These are phyloP conservation scores for Cryptococcus sp. DNA, from an alignment of 1,284 basidiomycete species.

Conservation along the genomic window DNA sequence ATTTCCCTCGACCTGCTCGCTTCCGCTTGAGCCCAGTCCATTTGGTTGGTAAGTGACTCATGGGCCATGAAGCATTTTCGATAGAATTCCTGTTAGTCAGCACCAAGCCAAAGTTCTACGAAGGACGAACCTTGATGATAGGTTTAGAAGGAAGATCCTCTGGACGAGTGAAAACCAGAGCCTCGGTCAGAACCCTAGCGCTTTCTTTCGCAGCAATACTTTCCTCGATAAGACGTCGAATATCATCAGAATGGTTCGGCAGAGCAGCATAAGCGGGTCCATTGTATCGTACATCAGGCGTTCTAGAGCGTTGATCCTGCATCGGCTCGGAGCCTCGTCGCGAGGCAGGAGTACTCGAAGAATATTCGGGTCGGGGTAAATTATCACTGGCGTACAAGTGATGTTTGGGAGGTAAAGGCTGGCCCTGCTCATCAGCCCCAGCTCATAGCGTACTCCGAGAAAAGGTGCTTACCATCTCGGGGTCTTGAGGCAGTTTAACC, in stretches of 20 bases:
- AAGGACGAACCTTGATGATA: slow-evolving; percentile 36
- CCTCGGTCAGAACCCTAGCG: slow-evolving; percentile 37
- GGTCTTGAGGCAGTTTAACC: slow-evolving; percentile 41
- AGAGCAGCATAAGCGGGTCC: slow-evolving; percentile 28
- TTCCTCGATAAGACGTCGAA: slow-evolving; percentile 36
- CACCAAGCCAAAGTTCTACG: slow-evolving; percentile 4
- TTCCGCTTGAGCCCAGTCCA: slow-evolving; percentile 50
- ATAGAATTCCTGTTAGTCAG: slow-evolving; percentile 45
- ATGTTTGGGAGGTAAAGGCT: slow-evolving; percentile 36
- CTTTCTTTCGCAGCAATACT: slow-evolving; percentile 35
- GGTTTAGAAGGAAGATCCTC: slow-evolving; percentile 32
- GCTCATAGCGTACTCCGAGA: too few species aligned
- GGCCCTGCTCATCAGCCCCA: slow-evolving; percentile 25
- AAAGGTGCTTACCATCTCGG: slow-evolving; percentile 42
- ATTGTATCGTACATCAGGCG: slow-evolving; percentile 9
- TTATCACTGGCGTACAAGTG: slow-evolving; percentile 4
- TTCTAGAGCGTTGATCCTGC: slow-evolving; percentile 7
- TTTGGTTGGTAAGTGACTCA: slow-evolving; percentile 46
- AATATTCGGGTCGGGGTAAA: slow-evolving; percentile 15
- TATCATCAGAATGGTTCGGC: slow-evolving; percentile 38
- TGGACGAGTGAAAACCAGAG: slow-evolving; percentile 34
- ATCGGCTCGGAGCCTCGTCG: slow-evolving; percentile 12
- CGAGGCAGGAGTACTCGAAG: slow-evolving; percentile 6
- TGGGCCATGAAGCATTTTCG: slow-evolving; percentile 43
- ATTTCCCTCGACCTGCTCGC: slow-evolving; percentile 38